Evolutionary conservation across 1,284 basidiomycete species (phyloP), one percentile per base, ranked within the genome.

Genomic region (Leccinum griseonigrum): DNA sequence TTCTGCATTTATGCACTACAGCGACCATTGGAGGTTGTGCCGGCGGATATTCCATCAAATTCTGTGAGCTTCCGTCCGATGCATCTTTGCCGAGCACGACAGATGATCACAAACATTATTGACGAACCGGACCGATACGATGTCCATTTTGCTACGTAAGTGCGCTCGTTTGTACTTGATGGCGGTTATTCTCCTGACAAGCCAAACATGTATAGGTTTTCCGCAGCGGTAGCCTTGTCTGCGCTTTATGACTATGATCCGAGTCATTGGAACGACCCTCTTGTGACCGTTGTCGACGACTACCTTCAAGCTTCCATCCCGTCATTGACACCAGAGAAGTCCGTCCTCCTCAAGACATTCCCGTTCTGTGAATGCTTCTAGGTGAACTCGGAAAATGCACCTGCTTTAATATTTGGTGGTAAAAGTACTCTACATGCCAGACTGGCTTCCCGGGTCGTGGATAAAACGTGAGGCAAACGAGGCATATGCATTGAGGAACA

Each of bases 191-290:
- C 4, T 52, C 48, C 22, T 50, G 48, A 50, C 4, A 16, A 28
- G 22, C 26, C 28, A 52, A 31, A 29, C 16, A 6, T 9, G 13
- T 3, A 3, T 29, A 59, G 58, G 5, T 67, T 67, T 51, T 14
- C 66, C 2, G 59, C 60, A 31, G 55, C 62, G 5, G 32, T 68
- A 26, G 58, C 59, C 6, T 62, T 67, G 65, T 63, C 60, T 52
- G 56, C 61, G 18, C 57, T 64, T 22, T 68, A 67, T 22, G 67
- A 61, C 26, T 67, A 67, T 40, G 64, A 66, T 18, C 62, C 64
- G 26, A 52, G 36, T 7, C 53, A 60, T 28, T 50, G 56, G 9
- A 51, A 64, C 2, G 67, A 67, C 56, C 64, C 67, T 5, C 54
- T 67, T 40, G 46, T 67, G 2, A 46, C 54, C 18, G 58, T 60